These are phyloP conservation scores for Ploettnerulaceae sp. DNA, from an alignment of 2,329 filamentous ascomycete species.

Conservation along the genomic window DNA sequence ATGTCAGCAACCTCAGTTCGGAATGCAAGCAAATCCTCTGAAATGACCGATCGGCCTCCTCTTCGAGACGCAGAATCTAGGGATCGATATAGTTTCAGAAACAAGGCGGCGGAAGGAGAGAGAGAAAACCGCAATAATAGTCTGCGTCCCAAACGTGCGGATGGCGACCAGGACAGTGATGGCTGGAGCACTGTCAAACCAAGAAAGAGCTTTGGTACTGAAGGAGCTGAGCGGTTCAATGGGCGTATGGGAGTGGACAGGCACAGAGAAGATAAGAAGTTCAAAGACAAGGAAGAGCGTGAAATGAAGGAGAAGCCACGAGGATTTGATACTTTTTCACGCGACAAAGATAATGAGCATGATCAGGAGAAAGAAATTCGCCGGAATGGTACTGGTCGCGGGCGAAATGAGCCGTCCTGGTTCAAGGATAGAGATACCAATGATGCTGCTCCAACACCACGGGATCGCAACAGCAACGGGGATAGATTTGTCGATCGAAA, in stretches of 20 bases:
- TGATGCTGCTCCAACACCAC: constrained; percentile 27
- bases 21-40: constrained; percentile 35
- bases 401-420: constrained; percentile 70
- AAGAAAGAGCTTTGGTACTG: constrained; percentile 67
- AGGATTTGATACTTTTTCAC: constrained; percentile 46
- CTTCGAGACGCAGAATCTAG: constrained; percentile 48
- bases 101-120: constrained; percentile 47
- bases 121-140: constrained; percentile 44
- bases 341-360: constrained; percentile 44
- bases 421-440: constrained; percentile 50
- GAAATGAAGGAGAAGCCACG: constrained; percentile 47
- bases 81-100: constrained; percentile 58
- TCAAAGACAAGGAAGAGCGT: constrained; percentile 51
- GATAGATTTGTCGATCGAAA: constrained; percentile 32
- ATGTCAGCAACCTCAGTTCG: constrained; percentile 65
- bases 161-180: constrained; percentile 58
- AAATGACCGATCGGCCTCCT: constrained; percentile 40
- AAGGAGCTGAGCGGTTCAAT: constrained; percentile 67
- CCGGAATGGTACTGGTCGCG: constrained; percentile 61
- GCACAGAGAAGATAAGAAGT: constrained; percentile 38
- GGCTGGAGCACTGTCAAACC: constrained; percentile 72
- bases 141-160: constrained; percentile 47
- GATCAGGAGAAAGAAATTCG: constrained; percentile 49
- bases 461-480: constrained; percentile 33
- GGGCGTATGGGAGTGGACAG: constrained; percentile 56